Evolutionary conservation across 768 basidiomycete genomes (phyloP), one percentile per base, ranked within the genome.

Genomic region (Phaffia tasmanica): DNA sequence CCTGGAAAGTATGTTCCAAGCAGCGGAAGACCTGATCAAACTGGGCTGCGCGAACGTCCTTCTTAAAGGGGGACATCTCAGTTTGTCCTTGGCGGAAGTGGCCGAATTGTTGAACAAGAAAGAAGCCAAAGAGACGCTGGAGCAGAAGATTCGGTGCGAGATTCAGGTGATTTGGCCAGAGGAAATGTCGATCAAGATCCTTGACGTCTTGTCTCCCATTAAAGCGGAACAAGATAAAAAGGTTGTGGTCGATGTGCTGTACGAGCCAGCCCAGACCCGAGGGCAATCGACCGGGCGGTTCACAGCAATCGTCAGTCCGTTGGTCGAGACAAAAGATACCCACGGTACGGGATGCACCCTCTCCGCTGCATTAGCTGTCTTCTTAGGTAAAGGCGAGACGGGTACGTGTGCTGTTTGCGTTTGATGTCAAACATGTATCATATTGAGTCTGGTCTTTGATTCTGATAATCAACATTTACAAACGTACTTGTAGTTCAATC

Each of bases 321-420:
- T 18, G 84, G 63, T 87, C 7, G 81, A 76, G 46, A 88, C 80
- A 30, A 65, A 57, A 8, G 64, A 64, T 70, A 95, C 91, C 0
- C 92, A 94, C 73, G 92, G 92, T 1, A 95, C 92, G 0, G 92
- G 91, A 1, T 95, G 91, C 74, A 95, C 92, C 0, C 79, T 95
- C n/a, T 86, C 85, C 56, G 85, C 91, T 0, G 88, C 89, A 0
- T 81, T 94, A 21, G 85, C 85, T 1, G 84, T 83, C 63, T 69
- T 48, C 57, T 27, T 69, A 30, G 67, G 62, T 8, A 32, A 35
- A 15, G 67, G 67, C 3, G 2, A 63, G 50, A 69, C n/a, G 19
- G n/a, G 67, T 68, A 49, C 4, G 62, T 63, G 3, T 63, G 3
- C 23, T 57, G 21, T 25, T 19, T 16, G 1, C 23, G 32, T 59